Base-by-base conservation (phyloP, 805 yeast genomes). In the Pichia manshurica region DNA sequence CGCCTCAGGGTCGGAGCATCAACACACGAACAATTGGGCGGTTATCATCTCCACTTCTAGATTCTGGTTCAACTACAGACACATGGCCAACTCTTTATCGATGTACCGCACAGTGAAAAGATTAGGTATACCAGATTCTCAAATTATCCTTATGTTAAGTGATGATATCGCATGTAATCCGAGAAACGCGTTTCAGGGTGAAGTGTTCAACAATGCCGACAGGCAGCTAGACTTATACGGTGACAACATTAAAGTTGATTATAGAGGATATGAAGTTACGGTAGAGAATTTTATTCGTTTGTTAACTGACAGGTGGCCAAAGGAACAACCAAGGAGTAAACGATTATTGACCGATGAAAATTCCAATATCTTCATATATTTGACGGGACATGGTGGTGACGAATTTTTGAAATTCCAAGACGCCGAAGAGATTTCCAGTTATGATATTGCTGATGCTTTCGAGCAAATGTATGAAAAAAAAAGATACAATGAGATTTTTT, bases 371-470 rank as follows among this genome's bases (percentile, higher is more conserved):
- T 87, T 93, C 65, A 84, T 93, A 23, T 93, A 93, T 64, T 75
- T 93, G 81, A 93, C 99, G 1, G 99, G 99, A 21, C 99, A 93
- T 66, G 99, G 99, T 21, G 99, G 99, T 45, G 88, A 90, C 59
- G 98, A 93, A 65, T 93, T 93, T 65, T 75, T 93, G 58, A 93
- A 93, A 67, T 93, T 93, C 65, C 99, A 93, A 69, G 99, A 93
- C 63, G 96, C 98, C 10, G 99, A 93, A 64, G 99, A 93, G 60
- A 89, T 93, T 49, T 89, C 96, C 2, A 82, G 96, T 9, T 84
- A 87, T 69, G 99, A 93, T 66, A 77, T 93, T 52, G 98, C 99
- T 1, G 96, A 93, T 67, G 98, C 98, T 2, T 87, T 93, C 68
- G 95, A 80, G 45, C 97, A 93, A 64, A 93, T 93, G 99, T 80